These are phyloP conservation scores for Wallacemonas sp. DNA, from an alignment of 208 protist genomes.

Conservation along the genomic window DNA sequence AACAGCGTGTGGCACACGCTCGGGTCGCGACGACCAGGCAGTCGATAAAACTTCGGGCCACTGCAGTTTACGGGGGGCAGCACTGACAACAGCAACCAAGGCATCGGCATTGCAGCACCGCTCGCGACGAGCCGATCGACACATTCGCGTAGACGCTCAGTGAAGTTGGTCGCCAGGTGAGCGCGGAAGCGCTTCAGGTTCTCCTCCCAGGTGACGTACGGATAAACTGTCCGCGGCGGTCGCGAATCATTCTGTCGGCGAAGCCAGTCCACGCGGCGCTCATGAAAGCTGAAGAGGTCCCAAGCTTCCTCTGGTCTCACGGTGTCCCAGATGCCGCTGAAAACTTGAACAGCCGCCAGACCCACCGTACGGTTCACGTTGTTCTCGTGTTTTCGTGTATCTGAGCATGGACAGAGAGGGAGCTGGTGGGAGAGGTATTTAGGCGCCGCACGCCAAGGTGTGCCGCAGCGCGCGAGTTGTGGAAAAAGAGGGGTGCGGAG, in stretches of 20 bases:
- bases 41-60: conserved; percentile 5
- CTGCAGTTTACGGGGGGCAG: conserved; percentile 10
- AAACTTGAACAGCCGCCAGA: background rate
- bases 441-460: background rate
- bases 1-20: background rate
- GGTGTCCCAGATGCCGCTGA: conserved; percentile 6
- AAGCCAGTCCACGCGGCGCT: background rate
- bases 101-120: background rate
- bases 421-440: background rate
- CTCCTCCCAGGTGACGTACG: conserved; percentile 2
- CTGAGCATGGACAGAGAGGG: background rate
- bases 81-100: background rate
- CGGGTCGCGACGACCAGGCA: background rate
- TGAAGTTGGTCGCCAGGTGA: conserved; percentile 5
- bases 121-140: background rate
- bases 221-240: background rate
- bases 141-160: background rate
- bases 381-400: background rate
- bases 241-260: background rate
- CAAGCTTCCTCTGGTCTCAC: background rate
- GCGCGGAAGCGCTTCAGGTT: conserved; percentile 4
- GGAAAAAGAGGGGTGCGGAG: background rate
- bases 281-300: conserved; percentile 14
- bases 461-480: background rate
- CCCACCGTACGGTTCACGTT: background rate